Conservation (phyloP, 2,329 filamentous ascomycete genomes). For the Neopestalotiopsis rosae region DNA sequence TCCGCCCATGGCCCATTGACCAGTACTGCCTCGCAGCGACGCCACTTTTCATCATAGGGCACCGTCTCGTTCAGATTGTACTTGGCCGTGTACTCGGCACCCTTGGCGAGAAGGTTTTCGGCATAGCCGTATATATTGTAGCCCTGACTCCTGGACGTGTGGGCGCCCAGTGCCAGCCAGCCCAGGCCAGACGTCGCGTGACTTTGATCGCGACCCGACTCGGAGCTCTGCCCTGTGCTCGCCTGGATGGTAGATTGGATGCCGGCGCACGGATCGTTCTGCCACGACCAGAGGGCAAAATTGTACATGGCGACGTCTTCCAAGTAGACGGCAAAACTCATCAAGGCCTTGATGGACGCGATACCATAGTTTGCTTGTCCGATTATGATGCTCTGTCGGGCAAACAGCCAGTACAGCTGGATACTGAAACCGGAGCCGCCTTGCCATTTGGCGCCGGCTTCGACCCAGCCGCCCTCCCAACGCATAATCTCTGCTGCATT, state of each 20-base stretch:
- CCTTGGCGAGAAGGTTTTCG: constrained; percentile 40
- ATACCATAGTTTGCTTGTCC: constrained; percentile 50
- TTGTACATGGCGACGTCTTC: constrained; percentile 46
- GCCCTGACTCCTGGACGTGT: constrained; percentile 41
- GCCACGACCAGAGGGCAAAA: constrained; percentile 42
- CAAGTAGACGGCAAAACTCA: constrained; percentile 45
- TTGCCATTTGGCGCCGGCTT: constrained; percentile 38
- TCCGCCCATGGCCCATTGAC: constrained; percentile 43
- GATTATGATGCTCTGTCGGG: constrained; percentile 41
- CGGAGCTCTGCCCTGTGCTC: constrained; percentile 40
- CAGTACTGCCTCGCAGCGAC: constrained; percentile 44
- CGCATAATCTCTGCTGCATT: constrained; percentile 51
- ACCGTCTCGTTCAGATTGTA: constrained; percentile 43
- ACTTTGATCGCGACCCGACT: constrained; percentile 44
- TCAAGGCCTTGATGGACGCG: constrained; percentile 43
- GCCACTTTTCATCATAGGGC: constrained; percentile 40
- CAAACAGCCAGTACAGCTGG: constrained; percentile 48
- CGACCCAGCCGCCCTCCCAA: constrained; percentile 46
- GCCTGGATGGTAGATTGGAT: constrained; percentile 35
- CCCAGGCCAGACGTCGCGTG: constrained; percentile 38
- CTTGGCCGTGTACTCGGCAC: constrained; percentile 43
- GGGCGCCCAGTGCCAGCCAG: constrained; percentile 41
- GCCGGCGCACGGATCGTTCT: constrained; percentile 43
- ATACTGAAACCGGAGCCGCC: constrained; percentile 43
- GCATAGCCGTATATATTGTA: constrained; percentile 38